Base-by-base conservation (phyloP, 495 filamentous ascomycete species). In the Annulohypoxylon nitens region DNA sequence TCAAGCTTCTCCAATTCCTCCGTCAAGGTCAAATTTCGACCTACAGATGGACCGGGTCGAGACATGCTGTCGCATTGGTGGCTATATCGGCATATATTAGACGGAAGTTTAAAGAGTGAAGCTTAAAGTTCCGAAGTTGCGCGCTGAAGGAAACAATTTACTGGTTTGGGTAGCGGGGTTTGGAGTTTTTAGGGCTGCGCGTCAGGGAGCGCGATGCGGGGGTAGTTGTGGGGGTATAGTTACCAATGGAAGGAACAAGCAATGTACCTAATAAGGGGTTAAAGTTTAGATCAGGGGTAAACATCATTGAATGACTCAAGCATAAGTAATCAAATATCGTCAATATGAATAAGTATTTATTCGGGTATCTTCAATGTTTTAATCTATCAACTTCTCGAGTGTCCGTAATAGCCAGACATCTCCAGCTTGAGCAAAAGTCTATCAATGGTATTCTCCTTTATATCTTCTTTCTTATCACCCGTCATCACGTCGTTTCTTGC, bases 1-100 rank as follows among this genome's bases (percentile, higher is more conserved):
- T 99, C 96, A 12, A 99, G 83, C 78, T 93, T 97, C 84, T 99
- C 96, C 20, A 99, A 86, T 83, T 99, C 96, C 76, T 98, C 96
- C 0, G 95, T 96, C 65, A 98, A 86, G 4, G 92, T 91, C 61
- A 97, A 84, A 23, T 88, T 91, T 48, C 93, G 87, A 60, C 87
- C 83, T 7, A 88, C 80, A 0, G 88, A 84, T 4, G 84, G 79
- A 14, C 83, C 73, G 1, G 80, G 73, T 63, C 79, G 81, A 69
- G 83, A 84, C 84, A 85, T 85, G 12, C 50, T 81, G 78, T 65
- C 48, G 58, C 34, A 50, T 68, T 34, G 20, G 43, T 16, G 54
- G 37, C 6, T 63, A 34, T n/a, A 57, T 34, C 5, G 30, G 30
- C 5, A 30, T 30, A 30, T 30, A 6, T 30, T 2, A n/a, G 45